Evolutionary conservation across 306 rosid species (phyloP), one percentile per base, ranked within the genome.

Genomic region (Argentina anserina): DNA sequence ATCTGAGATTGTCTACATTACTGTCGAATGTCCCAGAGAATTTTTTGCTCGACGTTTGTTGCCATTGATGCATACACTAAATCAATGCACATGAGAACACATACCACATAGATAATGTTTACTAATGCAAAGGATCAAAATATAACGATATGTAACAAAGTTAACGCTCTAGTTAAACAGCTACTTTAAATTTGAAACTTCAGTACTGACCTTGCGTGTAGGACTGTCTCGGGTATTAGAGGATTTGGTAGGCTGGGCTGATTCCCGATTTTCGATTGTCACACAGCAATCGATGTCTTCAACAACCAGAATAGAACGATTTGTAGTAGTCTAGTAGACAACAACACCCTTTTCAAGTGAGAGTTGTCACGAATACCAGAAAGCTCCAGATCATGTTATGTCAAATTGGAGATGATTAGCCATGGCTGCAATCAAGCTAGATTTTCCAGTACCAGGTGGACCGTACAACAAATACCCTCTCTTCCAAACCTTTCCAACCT

Each of bases 361-460:
- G 64, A 52, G 11, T 83, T 71, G 62, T 50, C 26, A 8, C 23
- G 11, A 50, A 50, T 50, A 50, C 68, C 25, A 63, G 18, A 69
- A 11, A 83, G 75, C 49, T 76, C 87, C 65, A 83, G 37, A 43
- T 83, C 87, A 50, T 83, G 76, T 36, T 36, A 80, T 52, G 28
- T 70, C 76, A 31, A 83, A 83, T 68, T 80, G 80, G 43, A 79
- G 77, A 69, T 79, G 76, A 41, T 83, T 83, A 42, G 87, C 87
- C 87, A 80, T 83, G 45, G 84, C 87, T 0, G 87, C 87, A 34
- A 80, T 47, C 69, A 83, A 70, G 55, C 80, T 83, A 6, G 84
- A 83, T 45, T 80, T 83, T 0, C 84, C 82, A 1, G 80, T 80
- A 12, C 87, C 87, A n/a, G 84, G 84, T 1, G 84, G 87, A 45